Evolutionary conservation across 495 filamentous ascomycete genomes (phyloP), one percentile per base, ranked within the genome.

Genomic region (Penicillium pancosmium): DNA sequence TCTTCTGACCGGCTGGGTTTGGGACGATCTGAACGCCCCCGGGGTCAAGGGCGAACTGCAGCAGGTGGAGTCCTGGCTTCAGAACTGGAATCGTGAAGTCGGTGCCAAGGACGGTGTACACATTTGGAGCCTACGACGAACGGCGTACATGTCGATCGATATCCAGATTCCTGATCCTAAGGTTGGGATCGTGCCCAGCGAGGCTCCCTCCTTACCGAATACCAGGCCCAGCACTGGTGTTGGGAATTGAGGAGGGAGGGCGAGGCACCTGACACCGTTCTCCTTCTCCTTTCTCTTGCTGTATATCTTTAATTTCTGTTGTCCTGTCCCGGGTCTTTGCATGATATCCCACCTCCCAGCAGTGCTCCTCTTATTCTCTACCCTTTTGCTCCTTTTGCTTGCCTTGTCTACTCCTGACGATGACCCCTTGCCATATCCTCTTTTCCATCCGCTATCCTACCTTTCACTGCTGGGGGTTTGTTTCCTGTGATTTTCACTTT

Each of bases 131-230:
- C 74, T 96, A 57, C 84, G 91, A 63, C 80, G 88, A 65, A 92
- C 92, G 35, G 93, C 90, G 15, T 97, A 96, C 72, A 86, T 96
- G 87, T 91, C 85, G 69, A 78, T 94, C 35, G 91, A 94, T 69
- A 89, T 94, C 46, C 90, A 93, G 74, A 91, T 94, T 44, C 89
- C 90, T 0, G 88, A 93, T 67, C 91, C 91, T 1, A 85, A 91
- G 66, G 78, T 91, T 46, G 83, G 81, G 46, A 73, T 80, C 35
- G 73, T 78, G 11, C 74, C 74, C 27, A 77, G 72, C 25, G 76
- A 79, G 38, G 70, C 64, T 8, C 57, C 65, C 9, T 80, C 78
- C 0, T 50, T 73, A 9, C 66, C 76, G 2, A 72, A 72, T 27
- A 80, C 75, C 35, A 66, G 76, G 48, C 77, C 77, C 6, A 73